Evolutionary conservation across 768 basidiomycete genomes (phyloP), one percentile per base, ranked within the genome.

Genomic region (Russula lepida): DNA sequence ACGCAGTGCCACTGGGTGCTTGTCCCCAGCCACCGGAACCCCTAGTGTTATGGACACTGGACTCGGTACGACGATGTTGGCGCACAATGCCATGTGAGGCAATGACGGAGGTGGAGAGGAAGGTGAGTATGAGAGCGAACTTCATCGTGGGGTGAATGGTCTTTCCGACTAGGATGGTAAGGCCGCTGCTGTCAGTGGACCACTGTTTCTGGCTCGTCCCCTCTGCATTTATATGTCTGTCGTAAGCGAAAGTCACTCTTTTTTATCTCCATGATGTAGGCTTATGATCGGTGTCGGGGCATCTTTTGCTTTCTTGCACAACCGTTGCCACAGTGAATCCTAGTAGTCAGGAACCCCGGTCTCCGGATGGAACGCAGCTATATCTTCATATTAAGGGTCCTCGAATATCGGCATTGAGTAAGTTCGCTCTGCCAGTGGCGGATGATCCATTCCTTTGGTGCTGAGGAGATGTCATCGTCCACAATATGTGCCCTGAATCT

Each of bases 1-100:
- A 81, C 21, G 82, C 77, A 19, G 66, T 64, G 23, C 82, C 82
- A 23, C 80, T 81, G 1, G 81, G 62, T 32, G 69, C 74, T 69
- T 84, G 83, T 30, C 83, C 62, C 17, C 30, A 41, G n/a, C n/a
- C 19, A n/a, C 9, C 4, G n/a, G 7, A 8, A 5, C 15, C 15
- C 35, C 35, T 37, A 15, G 35, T 15, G 35, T 15, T 15, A 1
- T 15, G 35, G 13, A 0, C 35, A 15, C 4, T 37, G 35, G 6
- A 6, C 35, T 17, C 35, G 15, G 35, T 6, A 35, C 35, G 2
- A 17, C 19, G 41, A 4, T n/a, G 41, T n/a, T n/a, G 41, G 7
- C 9, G 41, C 41, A 41, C 41, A 8, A 41, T n/a, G n/a, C 19
- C 41, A 8, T n/a, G 41, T 7, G 41, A 41, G 23, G 28, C 52